These are phyloP conservation scores for Proteromonas lacertae DNA, from an alignment of 352 stramenopile species.

Conservation along the genomic window DNA sequence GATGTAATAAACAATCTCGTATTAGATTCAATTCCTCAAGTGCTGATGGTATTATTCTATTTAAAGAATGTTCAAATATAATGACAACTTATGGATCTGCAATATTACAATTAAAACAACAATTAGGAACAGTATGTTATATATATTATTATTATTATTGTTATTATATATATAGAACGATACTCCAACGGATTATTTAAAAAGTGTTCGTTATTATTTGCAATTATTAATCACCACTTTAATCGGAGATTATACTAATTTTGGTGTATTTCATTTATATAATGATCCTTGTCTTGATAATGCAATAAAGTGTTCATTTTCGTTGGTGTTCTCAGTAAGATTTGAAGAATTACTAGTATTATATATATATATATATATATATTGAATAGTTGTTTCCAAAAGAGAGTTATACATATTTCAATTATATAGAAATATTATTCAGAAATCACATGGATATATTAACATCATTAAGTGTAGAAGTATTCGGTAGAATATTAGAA, in stretches of 20 bases:
- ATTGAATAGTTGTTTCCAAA: not conserved
- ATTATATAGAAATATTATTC: slow-evolving; percentile 89
- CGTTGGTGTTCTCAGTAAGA: too few relatives aligned
- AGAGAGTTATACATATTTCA: slow-evolving; percentile 46
- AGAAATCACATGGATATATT: slow-evolving; percentile 74
- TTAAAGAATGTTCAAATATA: slow-evolving; percentile 68
- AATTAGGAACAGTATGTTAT: not conserved
- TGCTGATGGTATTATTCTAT: slow-evolving; percentile 86
- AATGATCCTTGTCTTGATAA: too few relatives aligned
- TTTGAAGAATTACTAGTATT: too few relatives aligned
- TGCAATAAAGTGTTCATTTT: too few relatives aligned
- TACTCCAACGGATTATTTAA: too few relatives aligned
- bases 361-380: too few relatives aligned
- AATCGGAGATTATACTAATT: slow-evolving; percentile 84
- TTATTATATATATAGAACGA: too few relatives aligned
- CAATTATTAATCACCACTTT: slow-evolving; percentile 40
- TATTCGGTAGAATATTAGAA: slow-evolving; percentile 79
- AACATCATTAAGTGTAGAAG: slow-evolving; percentile 45
- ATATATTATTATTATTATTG: too few relatives aligned
- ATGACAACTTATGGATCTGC: slow-evolving; percentile 65
- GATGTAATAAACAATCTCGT: slow-evolving; percentile 59
- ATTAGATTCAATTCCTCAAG: slow-evolving; percentile 89
- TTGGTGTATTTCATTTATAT: slow-evolving; percentile 93
- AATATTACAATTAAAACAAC: slow-evolving; percentile 13
- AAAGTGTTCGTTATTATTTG: slow-evolving; percentile 55